phyloP scores from a whole-genome alignment of 2,329 filamentous ascomycete genomes.

The Magnaporthiopsis incrustans region DNA sequence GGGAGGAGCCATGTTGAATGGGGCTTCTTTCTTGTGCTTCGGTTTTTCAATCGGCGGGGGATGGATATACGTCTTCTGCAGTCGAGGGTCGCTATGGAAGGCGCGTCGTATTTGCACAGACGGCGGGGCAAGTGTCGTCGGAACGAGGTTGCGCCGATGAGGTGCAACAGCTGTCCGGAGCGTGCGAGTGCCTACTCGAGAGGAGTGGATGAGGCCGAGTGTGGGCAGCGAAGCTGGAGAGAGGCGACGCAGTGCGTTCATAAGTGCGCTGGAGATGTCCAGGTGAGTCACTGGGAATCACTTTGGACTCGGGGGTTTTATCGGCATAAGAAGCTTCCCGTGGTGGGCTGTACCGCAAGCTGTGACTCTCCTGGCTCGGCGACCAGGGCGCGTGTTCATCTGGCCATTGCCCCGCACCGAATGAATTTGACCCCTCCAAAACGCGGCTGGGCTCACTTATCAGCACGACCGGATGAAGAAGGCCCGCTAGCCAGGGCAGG shows the following conservation, averaged over 20 bases:
- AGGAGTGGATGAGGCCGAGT: conserved; percentile 8
- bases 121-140: background rate
- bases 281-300: conserved; percentile 18
- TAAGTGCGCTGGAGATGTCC: conserved; percentile 13
- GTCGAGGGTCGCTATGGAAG: background rate
- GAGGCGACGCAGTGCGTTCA: conserved; percentile 15
- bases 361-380: background rate
- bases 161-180: background rate
- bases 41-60: background rate
- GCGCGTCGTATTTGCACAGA: background rate
- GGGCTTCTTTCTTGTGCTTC: conserved; percentile 10
- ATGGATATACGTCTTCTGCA: background rate
- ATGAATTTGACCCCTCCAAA: background rate
- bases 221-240: background rate
- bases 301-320: conserved; percentile 2
- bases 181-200: conserved; percentile 8
- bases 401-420: background rate
- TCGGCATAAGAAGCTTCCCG: background rate
- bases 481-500: too few relatives aligned
- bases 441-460: background rate
- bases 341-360: background rate
- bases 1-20: conserved; percentile 37
- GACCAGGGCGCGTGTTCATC: background rate
- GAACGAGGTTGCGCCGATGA: conserved; percentile 9
- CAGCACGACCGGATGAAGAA: background rate